These are phyloP conservation scores for Aspergillus amoenus DNA, from an alignment of 2,329 filamentous ascomycete genomes.

Conservation along the genomic window DNA sequence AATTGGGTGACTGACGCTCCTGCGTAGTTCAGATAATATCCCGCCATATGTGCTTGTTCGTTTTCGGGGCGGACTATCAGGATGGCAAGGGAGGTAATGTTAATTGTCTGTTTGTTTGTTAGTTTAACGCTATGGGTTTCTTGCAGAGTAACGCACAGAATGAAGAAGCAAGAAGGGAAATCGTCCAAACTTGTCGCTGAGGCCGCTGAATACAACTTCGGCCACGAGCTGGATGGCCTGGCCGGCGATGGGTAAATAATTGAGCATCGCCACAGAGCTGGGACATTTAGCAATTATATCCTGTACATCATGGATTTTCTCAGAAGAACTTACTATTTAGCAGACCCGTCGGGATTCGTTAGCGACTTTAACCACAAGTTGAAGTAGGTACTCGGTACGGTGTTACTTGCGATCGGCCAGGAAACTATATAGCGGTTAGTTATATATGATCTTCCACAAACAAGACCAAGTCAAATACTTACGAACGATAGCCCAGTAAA, in stretches of 20 bases:
- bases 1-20: slow-evolving; percentile 1
- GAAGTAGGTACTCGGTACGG: not conserved
- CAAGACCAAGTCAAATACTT: not conserved
- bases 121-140: too few relatives aligned
- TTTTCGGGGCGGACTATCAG: slow-evolving; percentile 5
- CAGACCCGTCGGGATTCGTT: not conserved
- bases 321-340: not conserved
- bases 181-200: not conserved
- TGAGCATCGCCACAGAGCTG: not conserved
- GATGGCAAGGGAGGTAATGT: slow-evolving; percentile 1
- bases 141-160: not conserved
- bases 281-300: not conserved
- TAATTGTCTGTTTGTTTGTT: not conserved
- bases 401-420: not conserved
- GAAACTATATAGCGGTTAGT: not conserved
- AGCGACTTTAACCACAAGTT: not conserved
- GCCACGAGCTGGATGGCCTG: not conserved
- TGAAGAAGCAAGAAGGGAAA: not conserved
- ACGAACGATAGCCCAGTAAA: not conserved
- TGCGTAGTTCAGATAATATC: slow-evolving; percentile 10
- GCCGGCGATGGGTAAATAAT: not conserved
- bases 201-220: not conserved
- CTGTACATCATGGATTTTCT: not conserved
- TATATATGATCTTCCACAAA: accelerated
- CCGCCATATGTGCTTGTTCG: slow-evolving; percentile 8